phyloP scores from a whole-genome alignment of 192 early-diverging fungal species.

The Oehlia diaphana region DNA sequence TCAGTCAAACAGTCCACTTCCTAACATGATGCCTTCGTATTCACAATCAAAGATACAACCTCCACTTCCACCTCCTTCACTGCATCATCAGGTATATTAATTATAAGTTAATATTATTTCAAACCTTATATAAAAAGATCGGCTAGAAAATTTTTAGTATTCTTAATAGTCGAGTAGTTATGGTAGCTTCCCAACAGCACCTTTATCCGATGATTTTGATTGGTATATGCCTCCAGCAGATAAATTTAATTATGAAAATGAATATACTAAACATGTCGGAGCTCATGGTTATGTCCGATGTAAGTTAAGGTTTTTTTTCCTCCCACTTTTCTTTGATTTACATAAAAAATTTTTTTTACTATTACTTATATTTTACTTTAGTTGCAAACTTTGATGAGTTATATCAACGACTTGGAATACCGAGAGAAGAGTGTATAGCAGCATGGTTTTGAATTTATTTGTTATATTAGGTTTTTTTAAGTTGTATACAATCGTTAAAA shows the following conservation, averaged over 20 bases:
- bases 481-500: not conserved
- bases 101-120: no score
- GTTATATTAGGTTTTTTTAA: not conserved
- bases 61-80: constrained; percentile 11
- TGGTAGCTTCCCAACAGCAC: constrained; percentile 22
- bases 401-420: constrained; percentile 50
- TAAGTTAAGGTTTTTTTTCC: constrained; percentile 29
- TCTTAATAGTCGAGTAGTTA: not conserved
- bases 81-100: not conserved
- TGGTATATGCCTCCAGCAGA: constrained; percentile 66
- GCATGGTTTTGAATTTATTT: constrained; percentile 46
- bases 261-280: constrained; percentile 54
- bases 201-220: constrained; percentile 54
- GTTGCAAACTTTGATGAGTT: constrained; percentile 59
- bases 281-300: constrained; percentile 54
- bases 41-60: constrained; percentile 22
- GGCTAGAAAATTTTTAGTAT: not conserved
- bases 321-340: not conserved
- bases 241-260: constrained; percentile 55
- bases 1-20: not conserved
- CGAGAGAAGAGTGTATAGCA: constrained; percentile 51
- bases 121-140: not conserved
- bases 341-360: not conserved
- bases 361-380: constrained; percentile 13
- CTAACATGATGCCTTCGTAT: constrained; percentile 16